Base-by-base conservation (phyloP, 1,139 yeast genomes). In the Yamadazyma oceani region DNA sequence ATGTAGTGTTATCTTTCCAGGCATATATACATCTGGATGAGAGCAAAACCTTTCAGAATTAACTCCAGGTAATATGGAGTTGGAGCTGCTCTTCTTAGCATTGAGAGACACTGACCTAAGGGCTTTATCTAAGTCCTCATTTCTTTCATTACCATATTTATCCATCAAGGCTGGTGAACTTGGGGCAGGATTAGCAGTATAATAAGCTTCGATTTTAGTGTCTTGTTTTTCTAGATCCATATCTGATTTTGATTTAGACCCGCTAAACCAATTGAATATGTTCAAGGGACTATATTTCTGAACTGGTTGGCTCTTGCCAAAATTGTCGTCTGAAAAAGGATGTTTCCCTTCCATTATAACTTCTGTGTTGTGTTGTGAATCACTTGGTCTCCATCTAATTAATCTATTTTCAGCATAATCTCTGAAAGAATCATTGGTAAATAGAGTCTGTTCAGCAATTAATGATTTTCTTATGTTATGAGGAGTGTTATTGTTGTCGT, bases 351-450 rank as follows among this genome's bases (percentile, higher is more conserved):
- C 51, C 31, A 73, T 44, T 0, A 64, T 48, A 7, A 51, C 57
- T 12, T 64, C 70, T 17, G 59, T 55, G 34, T 60, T 65, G 32
- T 62, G 66, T 28, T 73, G 73, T 0, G 79, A 69, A 7, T 61
- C 65, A 4, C 71, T 62, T 2, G 82, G 78, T 39, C 74, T 64
- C 77, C 81, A 80, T 32, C 81, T 58, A 1, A 73, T 55, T 36
- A 79, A 49, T 31, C 76, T 58, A 14, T 74, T 77, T 46, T 79
- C 84, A 75, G 78, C 69, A 33, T 58, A 61, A 10, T 65, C 67
- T 22, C 62, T 57, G 19, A 75, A 57, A 32, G 57, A 50, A 46
- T 66, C 69, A 11, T 17, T 31, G 14, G 32, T 33, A 27, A 33
- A 28, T 14, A 26, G 12, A 8, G 12, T 8, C 4, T 10, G 17